A percentile compares a stretch with the other conserved stretches of the same genome.
phyloP scores from a whole-genome alignment of 2,329 filamentous ascomycete species.

The Fusarium sp. region DNA sequence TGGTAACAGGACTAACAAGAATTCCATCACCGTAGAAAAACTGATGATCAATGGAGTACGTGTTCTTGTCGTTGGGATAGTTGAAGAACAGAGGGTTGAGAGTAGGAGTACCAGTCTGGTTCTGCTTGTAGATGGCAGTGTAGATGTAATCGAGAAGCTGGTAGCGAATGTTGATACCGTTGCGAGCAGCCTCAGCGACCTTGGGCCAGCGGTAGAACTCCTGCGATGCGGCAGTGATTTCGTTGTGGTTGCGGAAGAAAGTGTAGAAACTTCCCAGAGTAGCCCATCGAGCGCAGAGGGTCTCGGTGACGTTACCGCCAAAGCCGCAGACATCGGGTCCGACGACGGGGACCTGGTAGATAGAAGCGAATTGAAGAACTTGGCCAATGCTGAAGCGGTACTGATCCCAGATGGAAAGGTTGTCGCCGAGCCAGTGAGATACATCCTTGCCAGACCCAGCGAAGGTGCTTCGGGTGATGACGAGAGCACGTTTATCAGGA shows the following conservation, averaged over 20 bases:
- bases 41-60: conserved; percentile 59
- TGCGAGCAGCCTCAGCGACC: conserved; percentile 71
- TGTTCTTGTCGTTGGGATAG: conserved; percentile 64
- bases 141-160: conserved; percentile 80
- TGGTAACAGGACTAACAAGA: conserved; percentile 59
- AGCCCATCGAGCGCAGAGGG: conserved; percentile 64
- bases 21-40: conserved; percentile 61
- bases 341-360: conserved; percentile 76
- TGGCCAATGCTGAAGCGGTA: conserved; percentile 69
- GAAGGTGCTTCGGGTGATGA: conserved; percentile 82
- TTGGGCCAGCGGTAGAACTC: conserved; percentile 75
- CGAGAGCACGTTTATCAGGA: conserved; percentile 71
- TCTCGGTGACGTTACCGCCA: conserved; percentile 61
- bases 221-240: conserved; percentile 58
- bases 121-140: conserved; percentile 73
- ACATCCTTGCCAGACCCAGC: conserved; percentile 75
- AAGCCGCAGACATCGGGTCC: conserved; percentile 84
- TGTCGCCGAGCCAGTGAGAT: conserved; percentile 67
- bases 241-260: conserved; percentile 76
- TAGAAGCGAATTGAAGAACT: conserved; percentile 69
- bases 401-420: conserved; percentile 62
- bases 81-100: conserved; percentile 77
- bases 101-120: conserved; percentile 69
- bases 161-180: conserved; percentile 76
- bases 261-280: conserved; percentile 73